Evolutionary conservation across 768 basidiomycete species (phyloP), one percentile per base, ranked within the genome.

Genomic region (Hericium coralloides): DNA sequence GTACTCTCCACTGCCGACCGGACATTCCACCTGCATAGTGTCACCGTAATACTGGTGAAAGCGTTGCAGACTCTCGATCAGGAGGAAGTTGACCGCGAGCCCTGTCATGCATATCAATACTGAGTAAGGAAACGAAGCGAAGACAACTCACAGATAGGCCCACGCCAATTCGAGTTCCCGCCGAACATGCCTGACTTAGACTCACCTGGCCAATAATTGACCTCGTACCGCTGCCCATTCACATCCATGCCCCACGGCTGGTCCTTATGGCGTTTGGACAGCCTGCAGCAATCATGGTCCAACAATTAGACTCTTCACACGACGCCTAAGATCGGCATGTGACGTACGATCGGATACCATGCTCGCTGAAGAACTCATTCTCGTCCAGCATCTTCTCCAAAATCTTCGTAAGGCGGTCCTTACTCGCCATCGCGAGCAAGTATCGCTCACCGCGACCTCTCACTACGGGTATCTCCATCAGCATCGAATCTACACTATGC

Each of bases 1-100:
- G 71, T 87, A 92, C 63, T 97, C 95, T n/a, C 97, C 97, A 60
- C 87, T 90, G 25, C 94, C 93, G 0, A 92, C 94, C 4, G 97
- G 97, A 66, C 97, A 99, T 70, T 99, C 97, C 26, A 95, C 87
- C 73, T 91, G 87, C 38, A 98, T 73, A 20, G 89, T 86, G 56
- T 93, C 87, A 2, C 97, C 97, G 63, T 97, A 98, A 72, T 98
- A 99, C 65, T 95, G 92, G 70, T 98, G 89, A 79, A 98, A 98
- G 20, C 97, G 82, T 70, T 98, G 97, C 55, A 99, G 77, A 67
- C 89, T 92, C 72, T 98, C 95, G 60, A 98, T 97, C 53, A 98
- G 79, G 55, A 99, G 68, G 75, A 97, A 97, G 71, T 95, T 98
- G 54, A 92, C 91, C 9, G 97, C 94, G 43, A 98, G 83, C 97